These are phyloP conservation scores for Paramarasmius palmivorus DNA, from an alignment of 1,284 basidiomycete species.

Conservation along the genomic window DNA sequence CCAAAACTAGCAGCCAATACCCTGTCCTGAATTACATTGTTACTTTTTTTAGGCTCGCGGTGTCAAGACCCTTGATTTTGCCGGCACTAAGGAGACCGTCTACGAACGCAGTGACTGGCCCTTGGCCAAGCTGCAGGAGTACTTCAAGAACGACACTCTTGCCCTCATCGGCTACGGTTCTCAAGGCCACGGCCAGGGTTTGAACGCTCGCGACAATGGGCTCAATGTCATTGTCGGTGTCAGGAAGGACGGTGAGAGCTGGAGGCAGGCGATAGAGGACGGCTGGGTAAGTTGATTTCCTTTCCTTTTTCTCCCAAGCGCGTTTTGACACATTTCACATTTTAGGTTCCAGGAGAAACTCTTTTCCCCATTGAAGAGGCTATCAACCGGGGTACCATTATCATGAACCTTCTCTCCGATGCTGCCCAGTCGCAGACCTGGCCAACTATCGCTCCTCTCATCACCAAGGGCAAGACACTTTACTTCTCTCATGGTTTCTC, in stretches of 20 bases:
- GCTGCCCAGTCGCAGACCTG: constrained; percentile 97
- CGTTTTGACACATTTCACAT: constrained; percentile 4
- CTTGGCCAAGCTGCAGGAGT: constrained; percentile 95
- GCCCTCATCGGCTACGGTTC: constrained; percentile 99
- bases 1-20: constrained; percentile 18
- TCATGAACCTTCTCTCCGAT: constrained; percentile 99
- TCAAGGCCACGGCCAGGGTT: constrained; percentile 97
- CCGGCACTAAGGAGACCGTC: constrained; percentile 92
- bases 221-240: constrained; percentile 99
- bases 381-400: constrained; percentile 93
- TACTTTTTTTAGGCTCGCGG: constrained; percentile 55
- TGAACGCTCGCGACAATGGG: constrained; percentile 99
- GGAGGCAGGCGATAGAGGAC: constrained; percentile 95
- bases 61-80: constrained; percentile 97
- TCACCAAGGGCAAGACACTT: constrained; percentile 99
- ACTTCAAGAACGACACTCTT: constrained; percentile 99
- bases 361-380: constrained; percentile 99
- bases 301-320: not conserved
- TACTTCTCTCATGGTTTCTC: constrained; percentile 99
- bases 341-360: constrained; percentile 90
- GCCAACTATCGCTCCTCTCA: constrained; percentile 84
- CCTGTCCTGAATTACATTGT: not conserved
- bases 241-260: constrained; percentile 93
- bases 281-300: constrained; percentile 75
- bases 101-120: constrained; percentile 99